Percentiles rank a stretch among this genome's conserved stretches.
phyloP scores from a whole-genome alignment of 495 filamentous ascomycete species.

The Echria macrotheca region DNA sequence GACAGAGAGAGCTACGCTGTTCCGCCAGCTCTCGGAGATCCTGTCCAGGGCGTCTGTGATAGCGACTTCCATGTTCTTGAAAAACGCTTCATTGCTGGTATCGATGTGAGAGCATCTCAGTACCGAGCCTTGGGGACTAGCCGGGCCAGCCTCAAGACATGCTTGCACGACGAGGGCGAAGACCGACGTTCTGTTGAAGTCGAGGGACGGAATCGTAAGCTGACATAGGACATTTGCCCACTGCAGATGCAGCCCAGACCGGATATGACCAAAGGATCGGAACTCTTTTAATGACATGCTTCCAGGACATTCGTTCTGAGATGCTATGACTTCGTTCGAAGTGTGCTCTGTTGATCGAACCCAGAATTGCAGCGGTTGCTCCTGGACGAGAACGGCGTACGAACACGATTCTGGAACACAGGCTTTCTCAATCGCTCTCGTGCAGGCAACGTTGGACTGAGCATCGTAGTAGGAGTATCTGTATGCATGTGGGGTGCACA shows the following conservation, averaged over 20 bases:
- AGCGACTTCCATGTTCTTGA: not conserved
- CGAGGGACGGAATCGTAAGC: conserved; percentile 39
- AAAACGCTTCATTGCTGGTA: not conserved
- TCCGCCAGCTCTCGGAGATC: not conserved
- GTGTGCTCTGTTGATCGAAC: conserved; percentile 13
- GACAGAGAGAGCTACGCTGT: not conserved
- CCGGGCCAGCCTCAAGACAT: conserved; percentile 38
- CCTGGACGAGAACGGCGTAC: not conserved
- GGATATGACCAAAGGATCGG: conserved; percentile 42
- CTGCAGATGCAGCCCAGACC: conserved; percentile 44
- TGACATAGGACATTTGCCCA: conserved; percentile 52
- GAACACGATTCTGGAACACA: not conserved
- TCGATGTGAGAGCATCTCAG: conserved; percentile 2
- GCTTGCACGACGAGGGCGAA: conserved; percentile 44
- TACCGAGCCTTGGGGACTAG: conserved; percentile 11
- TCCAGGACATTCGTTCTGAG: conserved; percentile 36
- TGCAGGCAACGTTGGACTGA: too few species aligned
- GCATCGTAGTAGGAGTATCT: not conserved
- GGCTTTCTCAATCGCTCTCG: not conserved
- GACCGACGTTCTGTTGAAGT: conserved; percentile 43
- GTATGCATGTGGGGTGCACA: not conserved
- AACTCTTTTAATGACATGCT: conserved; percentile 47
- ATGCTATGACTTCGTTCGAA: conserved; percentile 43
- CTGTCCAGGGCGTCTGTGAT: not conserved
- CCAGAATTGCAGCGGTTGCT: conserved; percentile 34